Conservation (phyloP, 2,329 filamentous ascomycete species). For the Hysterium pulicare region DNA sequence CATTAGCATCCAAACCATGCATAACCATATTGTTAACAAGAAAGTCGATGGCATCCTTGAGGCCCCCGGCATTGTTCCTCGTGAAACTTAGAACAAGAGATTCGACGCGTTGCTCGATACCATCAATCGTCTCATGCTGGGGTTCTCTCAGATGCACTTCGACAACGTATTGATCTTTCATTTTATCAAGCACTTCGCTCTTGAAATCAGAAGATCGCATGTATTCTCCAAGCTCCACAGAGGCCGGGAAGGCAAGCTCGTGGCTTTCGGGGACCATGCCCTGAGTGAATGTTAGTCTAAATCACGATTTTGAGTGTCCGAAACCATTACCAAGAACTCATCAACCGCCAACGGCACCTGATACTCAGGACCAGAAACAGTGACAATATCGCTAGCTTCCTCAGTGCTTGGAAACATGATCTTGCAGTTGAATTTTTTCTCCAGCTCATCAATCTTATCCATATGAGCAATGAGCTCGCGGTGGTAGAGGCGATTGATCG, state of each 20-base stretch:
- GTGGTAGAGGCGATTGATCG: slow-evolving; percentile 92
- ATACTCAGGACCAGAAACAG: slow-evolving; percentile 94
- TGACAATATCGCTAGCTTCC: slow-evolving; percentile 93
- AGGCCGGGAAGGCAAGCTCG: slow-evolving; percentile 79
- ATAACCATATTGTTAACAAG: slow-evolving; percentile 81
- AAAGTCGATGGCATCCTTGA: slow-evolving; percentile 95
- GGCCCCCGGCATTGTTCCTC: slow-evolving; percentile 90
- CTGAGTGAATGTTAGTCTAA: slow-evolving; percentile 43
- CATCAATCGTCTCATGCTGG: slow-evolving; percentile 39
- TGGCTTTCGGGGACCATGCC: slow-evolving; percentile 98
- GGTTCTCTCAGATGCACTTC: slow-evolving; percentile 68
- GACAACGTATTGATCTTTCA: slow-evolving; percentile 89
- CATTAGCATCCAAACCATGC: slow-evolving; percentile 76
- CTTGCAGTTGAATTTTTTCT: slow-evolving; percentile 99
- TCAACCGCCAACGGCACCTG: slow-evolving; percentile 97
- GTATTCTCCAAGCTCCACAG: slow-evolving; percentile 72
- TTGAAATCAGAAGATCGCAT: slow-evolving; percentile 79
- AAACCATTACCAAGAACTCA: slow-evolving; percentile 68
- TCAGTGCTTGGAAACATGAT: slow-evolving; percentile 98
- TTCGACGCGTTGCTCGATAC: slow-evolving; percentile 44
- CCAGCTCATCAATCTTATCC: slow-evolving; percentile 84
- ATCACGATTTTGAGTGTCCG: neutral
- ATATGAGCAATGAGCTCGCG: slow-evolving; percentile 88
- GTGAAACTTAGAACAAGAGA: slow-evolving; percentile 65
- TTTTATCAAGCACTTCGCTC: slow-evolving; percentile 74